phyloP scores from a whole-genome alignment of 164 flowering plant species.

The Tetrastigma voinierianum region DNA sequence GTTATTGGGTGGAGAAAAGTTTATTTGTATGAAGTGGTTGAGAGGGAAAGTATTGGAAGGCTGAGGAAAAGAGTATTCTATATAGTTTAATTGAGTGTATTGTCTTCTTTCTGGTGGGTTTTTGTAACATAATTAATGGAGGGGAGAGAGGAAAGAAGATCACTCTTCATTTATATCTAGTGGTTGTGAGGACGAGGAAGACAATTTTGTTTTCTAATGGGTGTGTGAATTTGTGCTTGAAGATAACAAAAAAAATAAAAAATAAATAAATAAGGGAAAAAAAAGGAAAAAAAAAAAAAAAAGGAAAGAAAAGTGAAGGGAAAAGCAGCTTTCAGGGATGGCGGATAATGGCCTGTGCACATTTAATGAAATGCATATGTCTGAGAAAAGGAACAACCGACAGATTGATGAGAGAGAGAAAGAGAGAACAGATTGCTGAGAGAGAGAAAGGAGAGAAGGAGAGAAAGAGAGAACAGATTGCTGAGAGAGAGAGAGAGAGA shows the following conservation, averaged over 20 bases:
- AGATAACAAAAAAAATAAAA: not conserved
- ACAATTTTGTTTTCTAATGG: not conserved
- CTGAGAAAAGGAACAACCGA: too few relatives aligned
- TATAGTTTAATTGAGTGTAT: not conserved
- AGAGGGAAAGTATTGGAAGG: conserved; percentile 5
- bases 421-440: too few relatives aligned
- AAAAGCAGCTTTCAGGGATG: conserved; percentile 12
- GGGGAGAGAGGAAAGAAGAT: conserved; percentile 9
- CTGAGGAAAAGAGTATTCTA: not conserved
- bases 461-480: too few relatives aligned
- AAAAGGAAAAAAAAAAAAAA: not conserved
- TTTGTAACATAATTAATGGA: not conserved
- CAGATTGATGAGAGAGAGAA: too few relatives aligned
- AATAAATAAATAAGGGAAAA: not conserved
- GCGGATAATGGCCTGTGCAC: conserved; percentile 4
- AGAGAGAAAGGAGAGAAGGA: too few relatives aligned
- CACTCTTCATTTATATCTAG: conserved; percentile 8
- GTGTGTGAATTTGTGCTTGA: too few relatives aligned
- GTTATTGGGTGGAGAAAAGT: not conserved
- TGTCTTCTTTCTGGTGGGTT: conserved; percentile 5
- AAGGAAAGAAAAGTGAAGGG: conserved; percentile 2
- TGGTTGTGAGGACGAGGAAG: not conserved
- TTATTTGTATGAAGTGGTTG: conserved; percentile 19
- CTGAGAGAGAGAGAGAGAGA: too few relatives aligned
- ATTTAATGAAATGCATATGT: not conserved